Evolutionary conservation across 208 protist species (phyloP).

Genomic region (Crithidia fasciculata): DNA sequence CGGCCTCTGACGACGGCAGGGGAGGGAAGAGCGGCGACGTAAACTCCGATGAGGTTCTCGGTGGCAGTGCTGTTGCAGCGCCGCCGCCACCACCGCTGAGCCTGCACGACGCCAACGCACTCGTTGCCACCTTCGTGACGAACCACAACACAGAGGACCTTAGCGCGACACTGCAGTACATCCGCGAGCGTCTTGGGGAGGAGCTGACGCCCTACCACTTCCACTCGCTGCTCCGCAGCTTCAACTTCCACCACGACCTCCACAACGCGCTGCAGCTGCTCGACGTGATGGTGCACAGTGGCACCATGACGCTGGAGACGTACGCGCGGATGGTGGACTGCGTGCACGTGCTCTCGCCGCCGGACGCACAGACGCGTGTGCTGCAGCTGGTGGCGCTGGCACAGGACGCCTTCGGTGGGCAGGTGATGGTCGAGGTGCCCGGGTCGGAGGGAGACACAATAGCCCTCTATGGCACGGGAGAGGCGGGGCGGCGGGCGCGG

Average conservation of each 20-base stretch:
- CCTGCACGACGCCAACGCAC: conserved; percentile 71
- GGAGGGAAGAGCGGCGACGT: background rate
- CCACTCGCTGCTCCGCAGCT: conserved; percentile 80
- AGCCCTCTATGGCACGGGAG: conserved; percentile 36
- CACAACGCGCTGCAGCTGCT: conserved; percentile 81
- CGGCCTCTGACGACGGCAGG: background rate
- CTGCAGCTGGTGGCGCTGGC: conserved; percentile 50
- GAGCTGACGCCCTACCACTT: conserved; percentile 71
- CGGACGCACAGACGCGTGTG: conserved; percentile 56
- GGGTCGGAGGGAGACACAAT: conserved; percentile 53
- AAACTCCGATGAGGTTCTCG: background rate
- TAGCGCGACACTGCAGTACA: conserved; percentile 71
- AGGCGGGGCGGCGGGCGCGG: conserved; percentile 20
- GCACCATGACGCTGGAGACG: conserved; percentile 61
- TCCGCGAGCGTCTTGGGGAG: conserved; percentile 71
- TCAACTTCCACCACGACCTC: conserved; percentile 73
- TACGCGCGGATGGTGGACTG: conserved; percentile 78
- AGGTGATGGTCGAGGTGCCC: conserved; percentile 30
- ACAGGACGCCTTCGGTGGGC: conserved; percentile 60
- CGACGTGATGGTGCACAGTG: conserved; percentile 67
- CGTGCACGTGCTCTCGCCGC: conserved; percentile 65
- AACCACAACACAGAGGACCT: conserved; percentile 75
- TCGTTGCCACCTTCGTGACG: conserved; percentile 69
- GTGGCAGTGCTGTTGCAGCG: background rate
- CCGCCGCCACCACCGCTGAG: conserved; percentile 11